These are phyloP conservation scores for Colletotrichum nymphaeae DNA, from an alignment of 2,329 filamentous ascomycete genomes.

Conservation along the genomic window DNA sequence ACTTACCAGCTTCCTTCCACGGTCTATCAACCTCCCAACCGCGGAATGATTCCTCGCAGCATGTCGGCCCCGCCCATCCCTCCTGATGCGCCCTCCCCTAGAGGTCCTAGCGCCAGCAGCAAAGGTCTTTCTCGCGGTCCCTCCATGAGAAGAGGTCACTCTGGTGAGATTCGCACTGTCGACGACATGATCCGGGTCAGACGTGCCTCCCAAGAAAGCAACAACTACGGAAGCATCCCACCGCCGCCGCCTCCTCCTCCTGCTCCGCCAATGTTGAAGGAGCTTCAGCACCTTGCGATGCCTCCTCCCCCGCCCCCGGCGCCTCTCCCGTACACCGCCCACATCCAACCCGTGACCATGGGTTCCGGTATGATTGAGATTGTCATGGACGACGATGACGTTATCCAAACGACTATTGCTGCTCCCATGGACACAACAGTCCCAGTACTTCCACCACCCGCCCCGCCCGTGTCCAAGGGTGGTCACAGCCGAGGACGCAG, in stretches of 20 bases:
- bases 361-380: slow-evolving; percentile 72
- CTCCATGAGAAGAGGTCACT: slow-evolving; percentile 50
- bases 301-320: slow-evolving; percentile 72
- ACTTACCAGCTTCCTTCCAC: slow-evolving; percentile 52
- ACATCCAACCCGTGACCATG: slow-evolving; percentile 54
- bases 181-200: slow-evolving; percentile 51
- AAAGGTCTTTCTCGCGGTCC: slow-evolving; percentile 41
- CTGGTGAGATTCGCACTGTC: slow-evolving; percentile 56
- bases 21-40: slow-evolving; percentile 67
- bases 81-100: slow-evolving; percentile 55
- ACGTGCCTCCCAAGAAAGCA: slow-evolving; percentile 29
- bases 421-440: slow-evolving; percentile 56
- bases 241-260: slow-evolving; percentile 66
- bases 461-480: slow-evolving; percentile 53
- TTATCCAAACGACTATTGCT: slow-evolving; percentile 41
- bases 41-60: slow-evolving; percentile 65
- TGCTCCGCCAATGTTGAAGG: slow-evolving; percentile 65
- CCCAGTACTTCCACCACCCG: slow-evolving; percentile 57
- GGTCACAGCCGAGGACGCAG: slow-evolving; percentile 69
- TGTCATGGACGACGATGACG: slow-evolving; percentile 71
- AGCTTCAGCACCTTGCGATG: slow-evolving; percentile 70
- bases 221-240: slow-evolving; percentile 60
- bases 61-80: slow-evolving; percentile 66
- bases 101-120: slow-evolving; percentile 37
- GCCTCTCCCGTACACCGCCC: slow-evolving; percentile 60